These are phyloP conservation scores for Plasmodium gonderi DNA, from an alignment of 169 alveolate species.

Conservation along the genomic window DNA sequence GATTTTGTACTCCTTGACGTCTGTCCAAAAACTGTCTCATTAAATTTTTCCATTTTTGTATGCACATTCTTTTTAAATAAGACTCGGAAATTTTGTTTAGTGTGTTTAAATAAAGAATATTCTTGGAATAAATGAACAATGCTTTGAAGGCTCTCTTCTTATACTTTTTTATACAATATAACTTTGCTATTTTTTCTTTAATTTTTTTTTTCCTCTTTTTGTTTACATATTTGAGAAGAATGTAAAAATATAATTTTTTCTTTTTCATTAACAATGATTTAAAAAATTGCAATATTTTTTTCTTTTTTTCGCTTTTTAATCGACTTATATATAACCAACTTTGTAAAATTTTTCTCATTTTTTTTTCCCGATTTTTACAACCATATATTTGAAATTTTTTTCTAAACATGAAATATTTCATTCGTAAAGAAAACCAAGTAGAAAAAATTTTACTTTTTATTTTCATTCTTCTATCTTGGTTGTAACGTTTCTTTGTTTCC, in stretches of 20 bases:
- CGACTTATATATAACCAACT: conserved; percentile 17
- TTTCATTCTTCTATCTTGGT: neutral
- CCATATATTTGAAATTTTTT: conserved; percentile 7
- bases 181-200: conserved; percentile 14
- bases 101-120: conserved; percentile 16
- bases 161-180: conserved; percentile 21
- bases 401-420: conserved; percentile 19
- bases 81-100: conserved; percentile 12
- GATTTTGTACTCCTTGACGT: conserved; percentile 3
- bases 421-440: conserved; percentile 39
- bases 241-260: conserved; percentile 1
- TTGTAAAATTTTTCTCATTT: conserved; percentile 20
- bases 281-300: conserved; percentile 21
- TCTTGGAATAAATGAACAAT: conserved; percentile 20
- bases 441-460: conserved; percentile 7
- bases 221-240: neutral
- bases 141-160: conserved; percentile 39
- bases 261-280: conserved; percentile 37
- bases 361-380: conserved; percentile 5
- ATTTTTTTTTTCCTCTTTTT: conserved; percentile 15
- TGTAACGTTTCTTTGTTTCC: neutral
- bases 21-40: conserved; percentile 9
- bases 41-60: conserved; percentile 32
- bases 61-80: conserved; percentile 27
- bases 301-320: conserved; percentile 8